Evolutionary conservation across 495 filamentous ascomycete species (phyloP).

Genomic region (Elasticomyces elasticus): DNA sequence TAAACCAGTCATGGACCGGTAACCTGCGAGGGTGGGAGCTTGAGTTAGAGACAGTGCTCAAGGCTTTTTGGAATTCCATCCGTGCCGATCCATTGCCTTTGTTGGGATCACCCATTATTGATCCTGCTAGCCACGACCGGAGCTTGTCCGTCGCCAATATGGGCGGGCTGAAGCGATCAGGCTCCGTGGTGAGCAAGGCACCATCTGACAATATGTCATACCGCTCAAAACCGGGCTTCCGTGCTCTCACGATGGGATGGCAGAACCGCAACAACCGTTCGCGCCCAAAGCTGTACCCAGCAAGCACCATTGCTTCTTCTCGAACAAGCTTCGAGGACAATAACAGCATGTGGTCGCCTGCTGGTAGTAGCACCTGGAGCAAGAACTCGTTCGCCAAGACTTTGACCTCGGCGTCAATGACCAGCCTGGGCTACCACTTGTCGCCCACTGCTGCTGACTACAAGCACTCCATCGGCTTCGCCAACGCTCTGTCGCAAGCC

Average conservation of each 20-base stretch:
- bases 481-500: constrained; percentile 85
- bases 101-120: constrained; percentile 46
- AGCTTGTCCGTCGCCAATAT: constrained; percentile 7
- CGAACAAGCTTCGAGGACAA: constrained; percentile 87
- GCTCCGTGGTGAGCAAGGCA: constrained; percentile 84
- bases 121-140: not conserved
- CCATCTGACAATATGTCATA: constrained; percentile 59
- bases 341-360: constrained; percentile 84
- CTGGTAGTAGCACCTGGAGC: constrained; percentile 85
- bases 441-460: constrained; percentile 79
- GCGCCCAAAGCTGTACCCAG: constrained; percentile 64
- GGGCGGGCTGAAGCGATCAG: constrained; percentile 58
- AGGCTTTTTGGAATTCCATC: constrained; percentile 85
- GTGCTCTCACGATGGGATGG: constrained; percentile 59
- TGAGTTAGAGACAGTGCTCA: constrained; percentile 79
- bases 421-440: constrained; percentile 43
- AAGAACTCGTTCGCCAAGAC: constrained; percentile 84
- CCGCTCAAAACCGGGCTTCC: constrained; percentile 45
- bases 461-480: constrained; percentile 94
- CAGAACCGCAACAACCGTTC: constrained; percentile 73
- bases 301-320: constrained; percentile 78
- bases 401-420: constrained; percentile 80
- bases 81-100: constrained; percentile 75
- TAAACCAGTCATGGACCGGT: constrained; percentile 69
- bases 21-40: constrained; percentile 74